These are phyloP conservation scores for Penicillium polonicum DNA, from an alignment of 2,329 filamentous ascomycete species.

Conservation along the genomic window DNA sequence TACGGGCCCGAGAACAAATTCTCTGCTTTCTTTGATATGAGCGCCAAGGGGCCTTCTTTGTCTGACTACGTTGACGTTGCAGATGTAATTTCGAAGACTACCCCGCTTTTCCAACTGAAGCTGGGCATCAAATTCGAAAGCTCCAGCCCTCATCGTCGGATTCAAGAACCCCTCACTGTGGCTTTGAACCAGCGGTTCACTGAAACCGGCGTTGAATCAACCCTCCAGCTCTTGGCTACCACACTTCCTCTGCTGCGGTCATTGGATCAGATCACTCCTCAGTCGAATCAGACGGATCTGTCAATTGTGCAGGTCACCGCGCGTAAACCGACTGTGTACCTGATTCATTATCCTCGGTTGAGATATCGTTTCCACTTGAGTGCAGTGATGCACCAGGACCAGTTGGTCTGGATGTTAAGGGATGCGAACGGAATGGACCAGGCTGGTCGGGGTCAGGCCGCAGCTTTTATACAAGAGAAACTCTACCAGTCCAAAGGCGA, in stretches of 20 bases:
- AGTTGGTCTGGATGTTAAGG: slow-evolving; percentile 38
- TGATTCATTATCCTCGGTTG: slow-evolving; percentile 38
- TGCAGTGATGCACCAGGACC: slow-evolving; percentile 28
- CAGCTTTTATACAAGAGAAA: slow-evolving; percentile 29
- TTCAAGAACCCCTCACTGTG: slow-evolving; percentile 40
- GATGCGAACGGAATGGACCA: slow-evolving; percentile 24
- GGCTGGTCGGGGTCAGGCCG: slow-evolving; percentile 21
- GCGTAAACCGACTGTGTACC: slow-evolving; percentile 38
- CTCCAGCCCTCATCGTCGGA: slow-evolving; percentile 42
- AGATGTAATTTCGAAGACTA: slow-evolving; percentile 22
- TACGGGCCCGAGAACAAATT: slow-evolving; percentile 34
- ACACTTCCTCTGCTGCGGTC: slow-evolving; percentile 41
- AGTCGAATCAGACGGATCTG: slow-evolving; percentile 22
- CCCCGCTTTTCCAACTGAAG: slow-evolving; percentile 29
- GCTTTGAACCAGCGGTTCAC: slow-evolving; percentile 35
- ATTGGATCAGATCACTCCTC: slow-evolving; percentile 36
- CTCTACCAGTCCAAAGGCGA: slow-evolving; percentile 39
- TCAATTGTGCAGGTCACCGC: slow-evolving; percentile 34
- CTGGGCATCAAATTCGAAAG: slow-evolving; percentile 37
- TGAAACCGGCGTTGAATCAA: slow-evolving; percentile 31
- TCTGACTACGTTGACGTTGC: slow-evolving; percentile 23
- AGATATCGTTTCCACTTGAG: slow-evolving; percentile 35
- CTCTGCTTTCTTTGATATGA: slow-evolving; percentile 34
- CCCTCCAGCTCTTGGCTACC: slow-evolving; percentile 34
- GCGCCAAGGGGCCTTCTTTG: slow-evolving; percentile 22